Evolutionary conservation across 805 yeast species (phyloP), one percentile per base, ranked within the genome.

Genomic region (Monosporozyma solicola): DNA sequence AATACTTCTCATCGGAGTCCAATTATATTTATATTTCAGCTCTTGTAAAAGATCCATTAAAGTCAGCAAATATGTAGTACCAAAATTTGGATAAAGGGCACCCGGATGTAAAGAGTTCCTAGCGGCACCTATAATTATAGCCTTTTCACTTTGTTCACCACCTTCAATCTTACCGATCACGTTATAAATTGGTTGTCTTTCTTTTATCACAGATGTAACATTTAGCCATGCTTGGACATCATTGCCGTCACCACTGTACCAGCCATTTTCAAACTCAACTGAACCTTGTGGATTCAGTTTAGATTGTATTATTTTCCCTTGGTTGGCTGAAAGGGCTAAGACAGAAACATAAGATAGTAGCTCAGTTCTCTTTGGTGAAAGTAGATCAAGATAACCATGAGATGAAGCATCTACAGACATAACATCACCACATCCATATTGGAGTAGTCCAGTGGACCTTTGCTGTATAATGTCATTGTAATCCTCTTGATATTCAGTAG

Each of bases 1-100:
- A n/a, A 91, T 83, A 1, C 90, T 74, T 65, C 97, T 77, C 31
- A 88, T 65, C 0, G 97, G 97, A 46, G 73, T 72, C 97, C 97
- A 91, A 54, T 82, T 79, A 59, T 76, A 77, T 41, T 80, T 72
- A 50, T 78, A 73, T 53, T 78, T 80, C 65, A 89, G 68, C 27
- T 79, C 72, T n/a, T 87, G 80, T 51, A 90, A 79, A 0, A 85
- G 65, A 52, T 84, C 78, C 5, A 85, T 80, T 54, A 90, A 68
- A 59, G 87, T 90, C 29, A 90, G 66, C 53, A 91, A 63, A 1
- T 84, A 73, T 0, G 84, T 80, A 1, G 91, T 83, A 0, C 96
- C 94, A 1, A 94, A 80, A 59, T 80, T 80, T 13, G 89, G 80
- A 43, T 79, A 74, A 2, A 78, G 67, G 0, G 94, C 82, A 10